Base-by-base conservation (phyloP, 345 rosid species). In the Aurinia saxatilis region DNA sequence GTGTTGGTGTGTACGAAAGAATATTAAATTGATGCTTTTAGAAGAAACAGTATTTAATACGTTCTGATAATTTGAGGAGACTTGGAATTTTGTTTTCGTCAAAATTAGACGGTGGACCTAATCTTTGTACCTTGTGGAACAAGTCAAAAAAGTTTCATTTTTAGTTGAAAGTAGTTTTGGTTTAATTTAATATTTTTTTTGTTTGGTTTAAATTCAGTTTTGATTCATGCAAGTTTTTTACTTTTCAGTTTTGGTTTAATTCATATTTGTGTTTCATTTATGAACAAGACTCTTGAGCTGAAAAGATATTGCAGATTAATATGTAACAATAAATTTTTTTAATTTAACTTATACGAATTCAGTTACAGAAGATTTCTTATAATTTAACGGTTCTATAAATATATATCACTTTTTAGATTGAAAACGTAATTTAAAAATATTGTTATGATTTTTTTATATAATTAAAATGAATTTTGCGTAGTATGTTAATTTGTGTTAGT, bases 51-150 rank as follows among this genome's bases (percentile, higher is more conserved):
- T 23, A 2, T 46, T 19, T 15, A 68, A 59, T 1, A 34, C 12
- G 42, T 59, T 17, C 14, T 50, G 21, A 23, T 50, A 35, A 1
- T 30, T 68, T 52, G 63, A 53, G 57, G 74, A 70, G 57, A 46
- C 57, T 61, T 69, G 57, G 29, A 69, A 69, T 50, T 4, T 45
- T 42, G 18, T 55, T 15, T 40, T 35, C 39, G 70, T 71, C 70
- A 71, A 64, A 63, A 10, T 25, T 5, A 10, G 70, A 71, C 30
- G 75, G 75, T 71, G 54, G 47, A 63, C 54, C 75, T 63, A 71
- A 64, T 57, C 29, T 40, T 39, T 12, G 6, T 41, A 50, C 8
- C 70, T 49, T 64, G 65, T 50, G 53, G 65, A 71, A 64, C 65
- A 64, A 64, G 75, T 63, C 66, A 50, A 8, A 8, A 7, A 3